Evolutionary conservation across 257 asterid species (phyloP).

Genomic region (Sherardia arvensis): DNA sequence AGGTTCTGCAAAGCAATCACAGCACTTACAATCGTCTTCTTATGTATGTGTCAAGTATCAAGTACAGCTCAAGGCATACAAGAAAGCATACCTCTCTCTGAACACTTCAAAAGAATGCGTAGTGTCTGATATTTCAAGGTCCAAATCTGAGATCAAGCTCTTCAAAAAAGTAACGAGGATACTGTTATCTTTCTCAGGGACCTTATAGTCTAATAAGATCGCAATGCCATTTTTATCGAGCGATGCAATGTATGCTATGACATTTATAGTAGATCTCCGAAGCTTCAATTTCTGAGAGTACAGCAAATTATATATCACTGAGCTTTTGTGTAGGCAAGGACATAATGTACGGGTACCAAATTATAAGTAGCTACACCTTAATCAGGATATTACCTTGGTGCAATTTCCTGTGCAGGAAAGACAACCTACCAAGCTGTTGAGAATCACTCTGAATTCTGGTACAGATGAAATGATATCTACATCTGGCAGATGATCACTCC

Average conservation of each 20-base stretch:
- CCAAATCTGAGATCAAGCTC: conserved; percentile 59
- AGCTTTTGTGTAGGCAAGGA: background rate
- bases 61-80: background rate
- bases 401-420: conserved; percentile 57
- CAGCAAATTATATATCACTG: conserved; percentile 1
- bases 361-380: background rate
- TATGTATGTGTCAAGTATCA: background rate
- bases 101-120: conserved; percentile 35
- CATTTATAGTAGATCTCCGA: conserved; percentile 56
- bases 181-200: conserved; percentile 35
- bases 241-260: conserved; percentile 84
- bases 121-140: conserved; percentile 41
- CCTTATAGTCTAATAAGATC: conserved; percentile 42
- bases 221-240: conserved; percentile 60
- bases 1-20: conserved; percentile 43
- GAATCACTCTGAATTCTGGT: conserved; percentile 38
- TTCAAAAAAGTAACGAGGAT: conserved; percentile 58
- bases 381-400: conserved; percentile 37
- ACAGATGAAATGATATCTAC: conserved; percentile 24
- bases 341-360: background rate
- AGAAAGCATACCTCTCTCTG: conserved; percentile 51
- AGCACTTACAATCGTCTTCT: background rate
- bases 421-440: conserved; percentile 68
- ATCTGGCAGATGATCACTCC: conserved; percentile 37
- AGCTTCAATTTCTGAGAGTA: conserved; percentile 81